These are phyloP conservation scores for Parachaetomium inaequale DNA, from an alignment of 495 filamentous ascomycete species.

Conservation along the genomic window DNA sequence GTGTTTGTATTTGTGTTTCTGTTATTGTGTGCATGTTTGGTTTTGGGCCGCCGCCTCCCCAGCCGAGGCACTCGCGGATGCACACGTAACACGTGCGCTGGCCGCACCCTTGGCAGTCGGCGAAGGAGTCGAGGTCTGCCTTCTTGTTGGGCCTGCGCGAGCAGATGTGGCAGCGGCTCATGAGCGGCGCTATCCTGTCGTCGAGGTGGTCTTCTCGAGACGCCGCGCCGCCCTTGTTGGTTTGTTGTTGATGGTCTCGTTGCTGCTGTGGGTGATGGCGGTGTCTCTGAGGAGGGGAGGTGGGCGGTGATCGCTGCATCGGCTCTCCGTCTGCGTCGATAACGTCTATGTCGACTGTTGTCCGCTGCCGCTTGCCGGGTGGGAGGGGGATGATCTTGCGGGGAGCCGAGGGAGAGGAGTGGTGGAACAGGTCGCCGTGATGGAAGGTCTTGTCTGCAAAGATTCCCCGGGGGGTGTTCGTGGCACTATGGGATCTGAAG, in stretches of 20 bases:
- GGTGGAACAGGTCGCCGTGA: constrained; percentile 17
- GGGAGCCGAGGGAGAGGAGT: constrained; percentile 11
- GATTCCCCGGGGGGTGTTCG: constrained; percentile 9
- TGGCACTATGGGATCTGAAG: constrained; percentile 12
- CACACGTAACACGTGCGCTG: constrained; percentile 47
- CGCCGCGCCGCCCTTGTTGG: not conserved
- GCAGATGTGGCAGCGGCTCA: constrained; percentile 49
- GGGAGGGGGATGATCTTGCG: constrained; percentile 37
- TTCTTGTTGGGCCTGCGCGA: constrained; percentile 46
- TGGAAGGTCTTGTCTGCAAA: constrained; percentile 12
- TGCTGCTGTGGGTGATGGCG: not conserved
- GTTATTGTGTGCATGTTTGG: not conserved
- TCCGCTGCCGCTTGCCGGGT: constrained; percentile 32
- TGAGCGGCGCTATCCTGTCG: constrained; percentile 24
- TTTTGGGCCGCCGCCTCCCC: constrained; percentile 18
- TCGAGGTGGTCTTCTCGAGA: constrained; percentile 1
- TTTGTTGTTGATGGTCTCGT: constrained; percentile 10
- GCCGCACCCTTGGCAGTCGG: constrained; percentile 47
- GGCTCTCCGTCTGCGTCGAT: constrained; percentile 6
- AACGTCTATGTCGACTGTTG: constrained; percentile 12
- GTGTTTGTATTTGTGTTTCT: not conserved
- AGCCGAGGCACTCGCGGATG: constrained; percentile 45
- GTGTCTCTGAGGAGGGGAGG: constrained; percentile 13
- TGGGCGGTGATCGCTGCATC: constrained; percentile 16
- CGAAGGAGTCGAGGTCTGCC: constrained; percentile 47